Conservation (phyloP, 768 basidiomycete species). For the Leccinum boreale region DNA sequence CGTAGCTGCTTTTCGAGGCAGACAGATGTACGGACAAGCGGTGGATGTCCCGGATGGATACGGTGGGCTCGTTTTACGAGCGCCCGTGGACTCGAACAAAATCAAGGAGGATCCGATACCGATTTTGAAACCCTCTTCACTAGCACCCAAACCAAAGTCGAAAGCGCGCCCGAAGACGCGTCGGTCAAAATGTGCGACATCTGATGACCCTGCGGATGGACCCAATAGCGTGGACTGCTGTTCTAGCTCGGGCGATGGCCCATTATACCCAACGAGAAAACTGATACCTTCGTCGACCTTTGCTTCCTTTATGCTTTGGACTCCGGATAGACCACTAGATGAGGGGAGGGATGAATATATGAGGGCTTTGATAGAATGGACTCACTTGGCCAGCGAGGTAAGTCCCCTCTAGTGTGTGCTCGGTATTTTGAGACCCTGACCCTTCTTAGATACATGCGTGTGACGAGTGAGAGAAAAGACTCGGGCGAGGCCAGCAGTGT, state of each 20-base stretch:
- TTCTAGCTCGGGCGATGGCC: conserved; percentile 1
- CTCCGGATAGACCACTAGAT: conserved; percentile 68
- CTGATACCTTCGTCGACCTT: conserved; percentile 55
- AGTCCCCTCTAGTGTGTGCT: conserved; percentile 8
- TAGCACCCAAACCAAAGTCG: conserved; percentile 10
- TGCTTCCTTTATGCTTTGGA: conserved; percentile 70
- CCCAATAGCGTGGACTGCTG: conserved; percentile 22
- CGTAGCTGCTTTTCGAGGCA: conserved; percentile 69
- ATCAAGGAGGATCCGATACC: conserved; percentile 10
- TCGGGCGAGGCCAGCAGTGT: background rate
- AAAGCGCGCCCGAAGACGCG: conserved; percentile 11
- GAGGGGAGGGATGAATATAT: conserved; percentile 70
- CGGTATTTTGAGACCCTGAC: background rate
- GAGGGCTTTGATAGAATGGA: conserved; percentile 70
- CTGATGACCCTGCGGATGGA: conserved; percentile 28
- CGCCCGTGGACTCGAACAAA: conserved; percentile 17
- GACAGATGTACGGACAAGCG: conserved; percentile 65
- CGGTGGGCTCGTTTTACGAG: conserved; percentile 56
- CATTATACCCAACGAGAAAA: conserved; percentile 23
- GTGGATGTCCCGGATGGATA: conserved; percentile 66
- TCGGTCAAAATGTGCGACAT: conserved; percentile 23
- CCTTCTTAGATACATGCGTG: conserved; percentile 24
- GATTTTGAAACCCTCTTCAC: conserved; percentile 1
- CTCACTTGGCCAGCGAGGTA: conserved; percentile 60
- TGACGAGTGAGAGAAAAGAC: conserved; percentile 13